Evolutionary conservation across 495 filamentous ascomycete species (phyloP).

Genomic region (Neurospora sp.): DNA sequence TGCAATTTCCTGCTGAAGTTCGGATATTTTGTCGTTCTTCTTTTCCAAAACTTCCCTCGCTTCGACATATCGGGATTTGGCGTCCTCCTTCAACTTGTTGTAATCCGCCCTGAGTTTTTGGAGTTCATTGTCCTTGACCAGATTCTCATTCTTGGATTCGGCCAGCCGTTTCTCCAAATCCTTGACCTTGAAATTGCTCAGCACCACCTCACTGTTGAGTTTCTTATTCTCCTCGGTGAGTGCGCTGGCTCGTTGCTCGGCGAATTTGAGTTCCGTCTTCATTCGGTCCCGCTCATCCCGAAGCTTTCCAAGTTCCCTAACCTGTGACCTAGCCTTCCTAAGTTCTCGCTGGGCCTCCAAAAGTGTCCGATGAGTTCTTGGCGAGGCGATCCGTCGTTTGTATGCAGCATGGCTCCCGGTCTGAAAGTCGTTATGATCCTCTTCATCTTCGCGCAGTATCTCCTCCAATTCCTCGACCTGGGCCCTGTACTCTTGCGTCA

Average conservation of each 20-base stretch:
- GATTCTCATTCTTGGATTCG: slow-evolving; percentile 29
- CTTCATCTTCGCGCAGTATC: slow-evolving; percentile 25
- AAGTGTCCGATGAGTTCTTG: slow-evolving; percentile 35
- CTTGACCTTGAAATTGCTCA: slow-evolving; percentile 27
- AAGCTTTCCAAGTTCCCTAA: slow-evolving; percentile 37
- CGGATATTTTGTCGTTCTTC: slow-evolving; percentile 54
- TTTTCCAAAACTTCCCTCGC: slow-evolving; percentile 48
- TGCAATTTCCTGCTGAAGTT: slow-evolving; percentile 21
- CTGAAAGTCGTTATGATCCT: slow-evolving; percentile 26
- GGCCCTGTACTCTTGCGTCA: slow-evolving; percentile 58
- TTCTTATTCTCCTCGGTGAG: slow-evolving; percentile 37
- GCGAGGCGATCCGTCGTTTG: slow-evolving; percentile 28
- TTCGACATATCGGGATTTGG: slow-evolving; percentile 45
- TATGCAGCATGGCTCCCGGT: slow-evolving; percentile 6
- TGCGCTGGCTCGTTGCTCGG: slow-evolving; percentile 34
- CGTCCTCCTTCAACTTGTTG: slow-evolving; percentile 50
- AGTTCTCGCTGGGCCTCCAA: slow-evolving; percentile 36
- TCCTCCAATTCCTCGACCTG: slow-evolving; percentile 53
- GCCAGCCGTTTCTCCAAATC: slow-evolving; percentile 34
- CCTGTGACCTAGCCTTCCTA: slow-evolving; percentile 37
- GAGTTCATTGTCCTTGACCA: slow-evolving; percentile 41
- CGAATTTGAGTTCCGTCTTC: slow-evolving; percentile 33
- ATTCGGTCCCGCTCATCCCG: slow-evolving; percentile 39
- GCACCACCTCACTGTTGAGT: slow-evolving; percentile 30
- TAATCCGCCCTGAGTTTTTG: slow-evolving; percentile 40